Base-by-base conservation (phyloP, 129 eudicot species). In the Rutidosis leptorrhynchoides region DNA sequence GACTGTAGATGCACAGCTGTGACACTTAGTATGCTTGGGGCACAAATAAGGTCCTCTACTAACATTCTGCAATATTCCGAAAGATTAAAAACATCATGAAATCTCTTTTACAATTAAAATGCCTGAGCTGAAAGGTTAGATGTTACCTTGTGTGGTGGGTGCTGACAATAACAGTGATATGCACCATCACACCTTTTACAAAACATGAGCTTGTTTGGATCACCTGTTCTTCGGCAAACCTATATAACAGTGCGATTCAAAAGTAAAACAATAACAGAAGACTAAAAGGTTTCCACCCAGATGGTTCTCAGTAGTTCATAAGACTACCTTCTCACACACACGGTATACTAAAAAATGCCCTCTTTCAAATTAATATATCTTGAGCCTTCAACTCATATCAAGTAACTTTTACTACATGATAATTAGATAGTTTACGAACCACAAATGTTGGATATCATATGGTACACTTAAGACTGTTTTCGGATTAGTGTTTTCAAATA, bases 101-200 rank as follows among this genome's bases (percentile, higher is more conserved):
- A 19, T 12, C 46, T n/a, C 64, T 24, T 29, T 70, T 51, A 42
- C 3, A 22, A 29, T 7, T 63, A 33, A 26, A 48, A 49, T n/a
- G 70, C 45, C 40, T 20, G 11, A 49, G 11, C 22, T 48, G n/a
- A 49, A 46, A 54, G 60, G 66, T 32, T 25, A 67, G 9, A 37
- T 27, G 56, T 40, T 62, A 93, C 98, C 95, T 93, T 93, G 72
- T 93, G 98, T 37, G 98, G 98, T 61, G 98, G 98, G 48, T 93
- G 98, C 87, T 85, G 96, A 74, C 98, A 93, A 74, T 93, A 93
- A 75, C 98, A 93, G 66, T 93, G 98, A 81, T 82, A 82, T 26
- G 98, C 98, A 60, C 89, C 98, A 80, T 93, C 98, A 75, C 98
- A 93, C 81, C 98, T 86, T 80, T 83, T 88, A 84, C 98, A 93